Evolutionary conservation across 2,329 filamentous ascomycete genomes (phyloP).

Genomic region (Cryphonectria carpinicola): DNA sequence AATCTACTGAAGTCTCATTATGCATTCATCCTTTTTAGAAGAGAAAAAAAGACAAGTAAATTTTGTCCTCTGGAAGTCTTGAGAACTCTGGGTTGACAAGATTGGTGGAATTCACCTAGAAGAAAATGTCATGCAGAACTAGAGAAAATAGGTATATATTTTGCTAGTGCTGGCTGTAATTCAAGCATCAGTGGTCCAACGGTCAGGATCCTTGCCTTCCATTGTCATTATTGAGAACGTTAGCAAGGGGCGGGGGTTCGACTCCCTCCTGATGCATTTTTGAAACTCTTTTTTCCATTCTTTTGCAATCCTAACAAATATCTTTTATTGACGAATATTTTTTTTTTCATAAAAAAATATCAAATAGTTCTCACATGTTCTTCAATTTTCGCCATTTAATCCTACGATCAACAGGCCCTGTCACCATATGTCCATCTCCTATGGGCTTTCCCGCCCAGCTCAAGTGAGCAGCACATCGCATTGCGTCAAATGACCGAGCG

Average conservation of each 20-base stretch:
- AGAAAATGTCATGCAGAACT: too few species aligned
- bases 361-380: too few species aligned
- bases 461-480: neutral
- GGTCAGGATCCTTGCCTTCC: slow-evolving; percentile 14
- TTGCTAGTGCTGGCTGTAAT: accelerated
- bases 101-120: neutral
- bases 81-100: neutral
- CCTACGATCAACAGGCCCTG: too few species aligned
- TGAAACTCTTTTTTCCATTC: neutral
- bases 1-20: too few species aligned
- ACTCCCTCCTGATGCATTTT: slow-evolving; percentile 12
- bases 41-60: too few species aligned
- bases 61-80: too few species aligned
- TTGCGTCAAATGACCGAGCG: neutral
- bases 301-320: neutral
- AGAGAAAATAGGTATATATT: neutral
- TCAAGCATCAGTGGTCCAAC: slow-evolving; percentile 5
- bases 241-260: slow-evolving; percentile 12
- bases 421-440: too few species aligned
- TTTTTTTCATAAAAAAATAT: neutral
- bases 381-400: too few species aligned
- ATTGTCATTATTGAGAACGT: neutral
- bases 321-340: neutral
- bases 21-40: too few species aligned
- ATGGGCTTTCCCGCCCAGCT: neutral